Evolutionary conservation across 2,329 filamentous ascomycete species (phyloP), one percentile per base, ranked within the genome.

Genomic region (Botrytis cinerea): DNA sequence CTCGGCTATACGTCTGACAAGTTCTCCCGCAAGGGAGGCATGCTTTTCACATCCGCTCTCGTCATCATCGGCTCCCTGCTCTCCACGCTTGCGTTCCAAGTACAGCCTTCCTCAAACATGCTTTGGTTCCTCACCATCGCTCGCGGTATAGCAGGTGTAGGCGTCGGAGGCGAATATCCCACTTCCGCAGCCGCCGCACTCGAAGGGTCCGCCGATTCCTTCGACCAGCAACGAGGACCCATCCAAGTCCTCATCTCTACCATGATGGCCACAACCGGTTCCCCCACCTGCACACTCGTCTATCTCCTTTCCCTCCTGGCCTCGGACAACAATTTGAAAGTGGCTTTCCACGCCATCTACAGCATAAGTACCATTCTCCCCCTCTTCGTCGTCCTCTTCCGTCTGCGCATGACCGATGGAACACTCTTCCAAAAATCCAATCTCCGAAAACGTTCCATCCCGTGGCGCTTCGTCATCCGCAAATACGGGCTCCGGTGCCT

Each of bases 91-190:
- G 48, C 70, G 4, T 72, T 84, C 46, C 79, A 82, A 57, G 80
- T 84, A 5, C 60, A 77, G 0, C 73, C 75, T 9, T 51, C 75
- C 5, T 61, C 76, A 12, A 80, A 81, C 22, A 82, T 83, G 80
- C 74, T 83, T 12, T 83, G 82, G 82, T 83, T 78, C 72, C 79
- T 83, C 57, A 81, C 81, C 14, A 74, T 82, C 1, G 81, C 81
- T 10, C 80, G 82, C 6, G 82, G 82, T 0, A 81, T 83, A 43
- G 79, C 80, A 43, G 82, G 82, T 0, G 82, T 83, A 20, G 82
- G 82, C 6, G 81, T 82, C 5, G 82, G 82, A 0, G 82, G 81
- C 5, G 81, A 83, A 75, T 82, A 82, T 73, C 82, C 82, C 43
- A 79, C 81, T 0, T 81, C 81, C n/a, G 81, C 82, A 4, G 81